These are phyloP conservation scores for Lepraria neglecta DNA, from an alignment of 495 filamentous ascomycete species.

Conservation along the genomic window DNA sequence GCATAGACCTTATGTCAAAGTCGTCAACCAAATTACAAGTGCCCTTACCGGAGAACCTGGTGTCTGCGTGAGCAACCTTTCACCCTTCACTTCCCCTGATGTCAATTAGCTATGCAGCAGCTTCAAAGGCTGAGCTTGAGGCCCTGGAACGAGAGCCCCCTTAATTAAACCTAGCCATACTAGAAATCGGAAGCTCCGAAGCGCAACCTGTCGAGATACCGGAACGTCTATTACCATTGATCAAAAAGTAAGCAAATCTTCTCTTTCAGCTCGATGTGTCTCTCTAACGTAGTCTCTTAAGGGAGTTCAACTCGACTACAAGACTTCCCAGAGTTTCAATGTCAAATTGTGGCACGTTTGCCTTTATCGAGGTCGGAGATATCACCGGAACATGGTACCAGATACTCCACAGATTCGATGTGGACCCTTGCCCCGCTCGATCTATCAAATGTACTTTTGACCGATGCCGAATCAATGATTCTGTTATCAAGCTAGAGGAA, in stretches of 20 bases:
- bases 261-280: not conserved
- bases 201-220: not conserved
- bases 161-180: not conserved
- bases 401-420: not conserved
- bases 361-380: not conserved
- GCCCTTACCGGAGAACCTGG: not conserved
- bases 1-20: not conserved
- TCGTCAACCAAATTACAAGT: not conserved
- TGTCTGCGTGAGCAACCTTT: not conserved
- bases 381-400: not conserved
- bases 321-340: not conserved
- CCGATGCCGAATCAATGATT: not conserved
- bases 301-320: not conserved
- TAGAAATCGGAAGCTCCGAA: not conserved
- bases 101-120: not conserved
- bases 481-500: not conserved
- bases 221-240: not conserved
- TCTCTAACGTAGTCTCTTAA: not conserved
- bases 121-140: not conserved
- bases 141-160: not conserved
- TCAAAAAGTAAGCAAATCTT: not conserved
- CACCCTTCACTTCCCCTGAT: slow-evolving; percentile 7
- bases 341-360: not conserved
- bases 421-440: not conserved
- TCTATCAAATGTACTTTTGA: not conserved